These are phyloP conservation scores for Claviceps africana DNA, from an alignment of 2,329 filamentous ascomycete species.

Conservation along the genomic window DNA sequence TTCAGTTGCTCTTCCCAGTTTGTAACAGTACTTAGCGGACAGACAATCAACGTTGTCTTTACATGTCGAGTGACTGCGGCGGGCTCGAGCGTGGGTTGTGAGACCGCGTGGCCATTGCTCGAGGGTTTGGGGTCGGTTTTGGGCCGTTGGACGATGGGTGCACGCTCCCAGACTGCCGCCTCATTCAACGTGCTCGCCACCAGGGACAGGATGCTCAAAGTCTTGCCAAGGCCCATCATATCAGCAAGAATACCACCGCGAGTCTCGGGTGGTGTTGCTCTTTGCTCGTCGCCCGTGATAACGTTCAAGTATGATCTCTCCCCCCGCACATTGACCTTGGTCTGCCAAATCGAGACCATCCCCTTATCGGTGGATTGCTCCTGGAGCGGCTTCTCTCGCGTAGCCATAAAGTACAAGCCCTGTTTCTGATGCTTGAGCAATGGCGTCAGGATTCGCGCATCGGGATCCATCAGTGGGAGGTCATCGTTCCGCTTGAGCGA, in stretches of 20 bases:
- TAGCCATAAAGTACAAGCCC: slow-evolving; percentile 72
- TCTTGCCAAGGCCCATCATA: slow-evolving; percentile 85
- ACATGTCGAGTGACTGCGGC: slow-evolving; percentile 50
- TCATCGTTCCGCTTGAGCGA: slow-evolving; percentile 62
- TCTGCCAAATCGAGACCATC: slow-evolving; percentile 66
- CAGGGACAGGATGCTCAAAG: slow-evolving; percentile 71
- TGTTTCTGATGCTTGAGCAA: slow-evolving; percentile 82
- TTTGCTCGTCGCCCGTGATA: slow-evolving; percentile 59
- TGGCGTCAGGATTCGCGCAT: slow-evolving; percentile 45
- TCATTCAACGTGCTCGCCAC: slow-evolving; percentile 51
- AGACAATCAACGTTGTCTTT: slow-evolving; percentile 72
- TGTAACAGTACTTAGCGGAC: slow-evolving; percentile 75
- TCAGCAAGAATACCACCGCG: slow-evolving; percentile 65
- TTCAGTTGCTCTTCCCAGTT: slow-evolving; percentile 94
- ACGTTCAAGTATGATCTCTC: slow-evolving; percentile 62
- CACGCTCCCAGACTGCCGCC: slow-evolving; percentile 46
- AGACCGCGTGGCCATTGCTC: slow-evolving; percentile 11
- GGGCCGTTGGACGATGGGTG: slow-evolving; percentile 35
- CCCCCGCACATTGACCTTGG: slow-evolving; percentile 34
- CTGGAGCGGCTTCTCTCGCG: slow-evolving; percentile 55
- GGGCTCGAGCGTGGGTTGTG: slow-evolving; percentile 30
- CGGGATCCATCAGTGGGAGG: slow-evolving; percentile 58
- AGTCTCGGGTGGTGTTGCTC: slow-evolving; percentile 48
- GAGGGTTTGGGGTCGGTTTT: slow-evolving; percentile 25
- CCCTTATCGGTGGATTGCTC: slow-evolving; percentile 44